Percentiles rank a stretch among this genome's conserved stretches.
These are phyloP conservation scores for Biscogniauxia marginata DNA, from an alignment of 2,329 filamentous ascomycete genomes.

Conservation along the genomic window DNA sequence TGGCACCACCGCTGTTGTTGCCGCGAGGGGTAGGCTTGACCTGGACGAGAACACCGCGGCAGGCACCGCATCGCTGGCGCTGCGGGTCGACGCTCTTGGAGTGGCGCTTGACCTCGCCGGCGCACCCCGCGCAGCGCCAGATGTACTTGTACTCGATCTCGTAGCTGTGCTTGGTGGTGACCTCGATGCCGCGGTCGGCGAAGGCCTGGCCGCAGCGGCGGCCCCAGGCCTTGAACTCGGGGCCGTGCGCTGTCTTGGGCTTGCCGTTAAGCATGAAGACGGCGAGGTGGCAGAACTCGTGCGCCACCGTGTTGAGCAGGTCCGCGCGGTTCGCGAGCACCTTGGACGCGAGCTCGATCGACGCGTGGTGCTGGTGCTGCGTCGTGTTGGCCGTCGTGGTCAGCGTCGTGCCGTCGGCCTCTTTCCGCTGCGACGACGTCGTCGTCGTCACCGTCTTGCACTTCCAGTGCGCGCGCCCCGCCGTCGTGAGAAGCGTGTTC, in stretches of 20 bases:
- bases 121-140: conserved; percentile 75
- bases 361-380: conserved; percentile 62
- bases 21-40: conserved; percentile 72
- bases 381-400: conserved; percentile 23
- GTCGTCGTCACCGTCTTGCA: conserved; percentile 48
- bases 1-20: conserved; percentile 11
- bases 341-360: conserved; percentile 85
- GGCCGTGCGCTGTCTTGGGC: conserved; percentile 75
- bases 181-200: conserved; percentile 60
- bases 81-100: conserved; percentile 77
- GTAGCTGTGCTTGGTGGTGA: conserved; percentile 89
- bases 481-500: conserved; percentile 76
- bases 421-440: conserved; percentile 17
- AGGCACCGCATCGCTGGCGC: conserved; percentile 74
- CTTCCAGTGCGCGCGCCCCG: conserved; percentile 73
- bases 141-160: conserved; percentile 90
- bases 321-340: conserved; percentile 77
- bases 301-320: conserved; percentile 86
- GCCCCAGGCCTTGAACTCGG: conserved; percentile 78
- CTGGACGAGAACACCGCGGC: conserved; percentile 70
- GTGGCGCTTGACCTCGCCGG: conserved; percentile 75
- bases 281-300: conserved; percentile 93
- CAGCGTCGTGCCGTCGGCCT: conserved; percentile 15
- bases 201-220: conserved; percentile 56
- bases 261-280: conserved; percentile 85